Base-by-base conservation (phyloP, 805 yeast genomes). In the Nakazawaea ambrosiae region DNA sequence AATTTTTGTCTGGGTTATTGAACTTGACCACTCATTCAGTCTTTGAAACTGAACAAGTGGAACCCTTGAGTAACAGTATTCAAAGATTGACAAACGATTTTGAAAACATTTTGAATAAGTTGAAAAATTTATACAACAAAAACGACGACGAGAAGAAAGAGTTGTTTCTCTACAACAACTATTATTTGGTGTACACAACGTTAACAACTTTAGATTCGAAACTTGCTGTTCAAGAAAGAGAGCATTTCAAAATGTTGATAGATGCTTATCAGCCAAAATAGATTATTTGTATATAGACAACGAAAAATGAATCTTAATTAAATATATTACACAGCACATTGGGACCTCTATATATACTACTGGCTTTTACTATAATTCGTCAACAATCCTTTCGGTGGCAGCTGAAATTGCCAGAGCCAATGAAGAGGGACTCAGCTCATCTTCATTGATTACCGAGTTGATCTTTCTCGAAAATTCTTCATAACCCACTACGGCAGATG, bases 61-160 rank as follows among this genome's bases (percentile, higher is more conserved):
- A 86, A 47, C 96, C 96, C 1, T 62, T 90, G 6, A 74, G 74
- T 29, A 76, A 71, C 44, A 78, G 88, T 2, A 67, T 90, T 5
- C 66, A 65, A 4, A 67, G 96, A 39, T 58, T 90, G 26, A 65
- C 90, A 39, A 78, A 76, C 49, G 96, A 85, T 45, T 89, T 78
- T 53, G 97, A 92, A 53, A 75, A 75, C 17, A 69, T 78, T 1
- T 59, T 89, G 54, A 84, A 92, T 2, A 86, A 81, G 49, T 57
- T 87, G 37, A 74, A 86, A 46, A 65, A 61, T 14, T 60, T 66
- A 34, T 40, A 58, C n/a, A 40, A 36, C 31, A 50, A 56, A 36
- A 55, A 62, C 39, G 61, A 55, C 37, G 50, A 61, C 36, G 53
- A 69, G 4, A 77, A 71, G 37, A 69, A 73, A 43, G 96, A 87